phyloP scores from a whole-genome alignment of 2,329 filamentous ascomycete genomes.

The Fusarium pseudonygamai region DNA sequence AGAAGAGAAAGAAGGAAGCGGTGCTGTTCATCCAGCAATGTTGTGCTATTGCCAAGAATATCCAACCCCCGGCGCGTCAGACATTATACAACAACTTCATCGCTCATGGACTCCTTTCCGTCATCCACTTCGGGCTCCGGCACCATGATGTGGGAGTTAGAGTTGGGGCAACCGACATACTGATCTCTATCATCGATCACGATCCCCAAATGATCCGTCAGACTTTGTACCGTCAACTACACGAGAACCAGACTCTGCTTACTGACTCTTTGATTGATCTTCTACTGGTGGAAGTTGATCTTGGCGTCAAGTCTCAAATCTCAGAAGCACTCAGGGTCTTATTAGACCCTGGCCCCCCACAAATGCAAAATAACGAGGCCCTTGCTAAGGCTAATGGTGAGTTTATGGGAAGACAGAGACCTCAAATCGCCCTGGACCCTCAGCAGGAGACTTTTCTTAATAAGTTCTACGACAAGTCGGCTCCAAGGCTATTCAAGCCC shows the following conservation, averaged over 20 bases:
- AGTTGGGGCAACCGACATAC: conserved; percentile 91
- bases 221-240: conserved; percentile 91
- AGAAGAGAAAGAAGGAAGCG: conserved; percentile 86
- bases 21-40: conserved; percentile 98
- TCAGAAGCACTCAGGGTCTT: conserved; percentile 95
- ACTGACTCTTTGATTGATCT: conserved; percentile 95
- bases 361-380: conserved; percentile 60
- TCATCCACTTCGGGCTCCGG: conserved; percentile 91
- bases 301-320: conserved; percentile 95
- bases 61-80: conserved; percentile 84
- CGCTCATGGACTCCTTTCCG: conserved; percentile 82
- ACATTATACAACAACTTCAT: conserved; percentile 92
- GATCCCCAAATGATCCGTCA: conserved; percentile 93
- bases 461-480: conserved; percentile 89
- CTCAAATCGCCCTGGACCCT: conserved; percentile 65
- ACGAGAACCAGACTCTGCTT: conserved; percentile 84
- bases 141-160: conserved; percentile 85
- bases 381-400: conserved; percentile 74
- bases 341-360: conserved; percentile 72
- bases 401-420: conserved; percentile 70
- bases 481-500: conserved; percentile 85
- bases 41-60: conserved; percentile 90
- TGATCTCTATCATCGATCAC: conserved; percentile 95
- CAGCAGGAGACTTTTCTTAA: conserved; percentile 88
- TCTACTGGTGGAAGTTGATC: conserved; percentile 87